Base-by-base conservation (phyloP, 177 flowering plant genomes). In the Vitis hybrid region DNA sequence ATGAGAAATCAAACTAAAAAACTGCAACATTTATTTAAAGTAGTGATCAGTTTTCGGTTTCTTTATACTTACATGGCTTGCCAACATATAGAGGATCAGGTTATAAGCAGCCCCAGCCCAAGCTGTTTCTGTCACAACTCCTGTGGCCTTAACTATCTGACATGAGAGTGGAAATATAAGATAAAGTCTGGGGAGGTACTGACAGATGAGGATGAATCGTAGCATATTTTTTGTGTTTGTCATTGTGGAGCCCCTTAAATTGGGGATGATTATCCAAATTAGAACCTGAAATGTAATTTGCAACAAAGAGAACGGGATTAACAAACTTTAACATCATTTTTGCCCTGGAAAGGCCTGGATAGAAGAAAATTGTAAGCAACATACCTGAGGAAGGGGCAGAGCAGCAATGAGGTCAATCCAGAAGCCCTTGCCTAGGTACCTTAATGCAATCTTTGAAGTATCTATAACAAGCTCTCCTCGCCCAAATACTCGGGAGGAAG, bases 381-480 rank as follows among this genome's bases (percentile, higher is more conserved):
- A 33, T 82, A 92, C 99, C 97, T 95, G 99, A 77, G 99, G 99
- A 73, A 95, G 89, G 2, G 98, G 98, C 68, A 95, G 75, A 28
- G 98, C 95, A 33, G 97, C 95, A 5, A 94, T 17, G 19, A 91
- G 69, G 69, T 95, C 98, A 52, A 95, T 76, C 88, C 87, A 92
- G 79, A 96, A 90, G 10, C 70, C 77, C 76, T 68, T 84, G 1
- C 78, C 62, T 2, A 94, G 71, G 76, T 94, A 96, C 72, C 91
- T 83, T 1, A 71, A 59, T 0, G 95, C 92, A 62, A 96, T 91
- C 81, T 93, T 89, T 2, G 77, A 71, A 65, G 91, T 66, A 53
- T 94, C 92, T n/a, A 92, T 86, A 12, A 94, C 94, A 67, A 96
- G 95, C 79, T 96, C 98, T 58, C 99, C 98, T 81, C 98, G 84